Evolutionary conservation across 805 yeast species (phyloP), one percentile per base, ranked within the genome.

Genomic region (Metschnikowia gruessii): DNA sequence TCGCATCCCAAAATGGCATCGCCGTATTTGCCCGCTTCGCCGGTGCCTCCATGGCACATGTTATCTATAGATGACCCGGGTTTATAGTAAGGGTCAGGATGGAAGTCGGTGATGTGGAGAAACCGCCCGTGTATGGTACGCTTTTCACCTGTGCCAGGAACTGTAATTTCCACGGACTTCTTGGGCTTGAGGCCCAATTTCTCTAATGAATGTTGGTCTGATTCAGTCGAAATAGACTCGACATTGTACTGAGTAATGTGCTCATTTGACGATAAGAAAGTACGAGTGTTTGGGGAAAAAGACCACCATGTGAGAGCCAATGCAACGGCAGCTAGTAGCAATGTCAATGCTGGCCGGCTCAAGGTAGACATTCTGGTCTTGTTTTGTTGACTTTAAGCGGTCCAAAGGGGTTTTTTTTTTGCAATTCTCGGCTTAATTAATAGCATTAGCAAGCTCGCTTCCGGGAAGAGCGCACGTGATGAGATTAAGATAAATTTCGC

Each of bases 61-160:
- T 60, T 59, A 3, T 69, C 77, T 2, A 76, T 65, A 6, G 74
- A 63, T 0, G 80, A 62, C 3, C 86, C 87, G 12, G 64, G 72
- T 34, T 66, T 63, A 59, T 85, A 87, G 57, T 69, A 69, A 15
- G 81, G 82, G 63, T 88, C 96, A 0, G 96, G 96, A 59, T 88
- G 96, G 50, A 89, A 72, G 61, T 88, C 96, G 0, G 96, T 88
- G 22, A 88, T 75, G 59, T 89, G 96, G n/a, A 88, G 66, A 58
- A 88, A 89, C 45, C 94, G 66, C 0, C 96, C 96, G 55, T 83
- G 86, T 12, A 84, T 57, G 3, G 59, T 60, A 44, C 61, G 57
- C 22, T 57, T 54, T 10, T 59, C 60, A 30, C 54, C 57, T 2
- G 61, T 54, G 4, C 48, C 44, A 4, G 58, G 51, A 37, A 52